Conservation (phyloP, 2,329 filamentous ascomycete species). For the Aplosporella prunicola region DNA sequence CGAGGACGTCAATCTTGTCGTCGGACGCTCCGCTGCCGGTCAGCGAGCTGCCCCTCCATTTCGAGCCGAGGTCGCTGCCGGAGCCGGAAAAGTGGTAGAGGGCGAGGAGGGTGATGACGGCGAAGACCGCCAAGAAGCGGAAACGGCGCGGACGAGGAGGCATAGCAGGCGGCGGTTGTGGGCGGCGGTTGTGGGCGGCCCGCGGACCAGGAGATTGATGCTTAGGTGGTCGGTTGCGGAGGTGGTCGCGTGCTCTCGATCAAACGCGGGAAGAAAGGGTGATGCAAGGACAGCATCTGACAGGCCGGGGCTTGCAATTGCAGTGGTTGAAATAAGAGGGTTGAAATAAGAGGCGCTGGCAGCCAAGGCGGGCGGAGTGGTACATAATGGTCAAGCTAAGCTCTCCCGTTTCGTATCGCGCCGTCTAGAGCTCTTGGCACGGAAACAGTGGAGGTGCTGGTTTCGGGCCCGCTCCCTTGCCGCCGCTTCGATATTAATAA, state of each 20-base stretch:
- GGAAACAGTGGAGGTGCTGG: too few relatives aligned
- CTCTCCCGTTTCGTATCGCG: too few relatives aligned
- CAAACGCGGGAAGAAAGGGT: background rate
- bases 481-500: too few relatives aligned
- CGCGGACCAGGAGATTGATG: conserved; percentile 2
- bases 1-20: conserved; percentile 3
- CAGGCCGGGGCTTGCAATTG: too few relatives aligned
- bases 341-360: too few relatives aligned
- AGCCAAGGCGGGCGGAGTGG: too few relatives aligned
- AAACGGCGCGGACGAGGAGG: conserved; percentile 39
- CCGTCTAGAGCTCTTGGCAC: too few relatives aligned
- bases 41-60: conserved; percentile 2
- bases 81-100: conserved; percentile 44
- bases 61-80: conserved; percentile 15
- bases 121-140: conserved; percentile 49
- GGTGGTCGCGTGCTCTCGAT: conserved; percentile 8
- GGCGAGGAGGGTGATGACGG: conserved; percentile 45
- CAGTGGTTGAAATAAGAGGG: too few relatives aligned
- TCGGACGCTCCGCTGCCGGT: conserved; percentile 1
- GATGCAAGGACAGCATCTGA: conserved; percentile 8
- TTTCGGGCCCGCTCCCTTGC: too few relatives aligned
- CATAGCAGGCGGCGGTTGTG: conserved; percentile 6
- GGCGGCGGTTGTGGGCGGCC: conserved; percentile 1
- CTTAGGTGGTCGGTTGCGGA: conserved; percentile 6
- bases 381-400: too few relatives aligned